A percentile compares a stretch with the other conserved stretches of the same genome.
Conservation (phyloP, 495 filamentous ascomycete species). For the Astrothelium macrocarpum region DNA sequence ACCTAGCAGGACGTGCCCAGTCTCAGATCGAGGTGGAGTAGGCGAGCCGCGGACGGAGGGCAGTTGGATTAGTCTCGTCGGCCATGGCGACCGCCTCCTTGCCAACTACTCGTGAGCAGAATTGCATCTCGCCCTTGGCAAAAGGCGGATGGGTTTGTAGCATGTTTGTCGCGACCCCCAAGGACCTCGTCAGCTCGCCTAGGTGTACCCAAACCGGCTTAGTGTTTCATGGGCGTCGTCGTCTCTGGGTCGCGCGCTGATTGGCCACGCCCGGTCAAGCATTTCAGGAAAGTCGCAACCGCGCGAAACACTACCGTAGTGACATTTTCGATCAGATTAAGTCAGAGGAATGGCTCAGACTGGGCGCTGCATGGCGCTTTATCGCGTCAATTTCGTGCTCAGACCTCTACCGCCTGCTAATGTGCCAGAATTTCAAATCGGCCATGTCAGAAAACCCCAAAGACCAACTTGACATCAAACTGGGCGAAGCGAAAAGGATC, state of each 20-base stretch:
- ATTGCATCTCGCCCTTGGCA: too few species aligned
- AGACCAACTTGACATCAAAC: not conserved
- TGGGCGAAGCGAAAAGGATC: slow-evolving; percentile 3
- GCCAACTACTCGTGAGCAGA: too few species aligned
- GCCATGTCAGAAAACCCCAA: not conserved
- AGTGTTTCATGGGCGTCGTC: not conserved
- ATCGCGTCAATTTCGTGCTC: not conserved
- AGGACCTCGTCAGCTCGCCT: slow-evolving; percentile 2
- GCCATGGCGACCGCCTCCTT: not conserved
- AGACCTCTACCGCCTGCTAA: not conserved
- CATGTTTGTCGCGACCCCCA: not conserved
- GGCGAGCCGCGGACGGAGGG: not conserved
- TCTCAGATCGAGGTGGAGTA: not conserved
- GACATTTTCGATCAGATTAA: not conserved
- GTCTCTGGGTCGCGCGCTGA: not conserved
- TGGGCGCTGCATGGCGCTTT: not conserved
- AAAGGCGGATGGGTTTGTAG: not conserved
- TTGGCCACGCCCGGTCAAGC: not conserved
- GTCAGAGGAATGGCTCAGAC: not conserved
- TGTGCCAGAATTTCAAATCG: slow-evolving; percentile 3
- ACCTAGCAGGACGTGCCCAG: not conserved
- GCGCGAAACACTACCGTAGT: not conserved
- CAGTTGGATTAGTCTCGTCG: not conserved
- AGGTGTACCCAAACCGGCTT: not conserved
- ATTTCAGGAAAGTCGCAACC: not conserved